These are phyloP conservation scores for Fragaria nilgerrensis DNA, from an alignment of 306 rosid species.

Conservation along the genomic window DNA sequence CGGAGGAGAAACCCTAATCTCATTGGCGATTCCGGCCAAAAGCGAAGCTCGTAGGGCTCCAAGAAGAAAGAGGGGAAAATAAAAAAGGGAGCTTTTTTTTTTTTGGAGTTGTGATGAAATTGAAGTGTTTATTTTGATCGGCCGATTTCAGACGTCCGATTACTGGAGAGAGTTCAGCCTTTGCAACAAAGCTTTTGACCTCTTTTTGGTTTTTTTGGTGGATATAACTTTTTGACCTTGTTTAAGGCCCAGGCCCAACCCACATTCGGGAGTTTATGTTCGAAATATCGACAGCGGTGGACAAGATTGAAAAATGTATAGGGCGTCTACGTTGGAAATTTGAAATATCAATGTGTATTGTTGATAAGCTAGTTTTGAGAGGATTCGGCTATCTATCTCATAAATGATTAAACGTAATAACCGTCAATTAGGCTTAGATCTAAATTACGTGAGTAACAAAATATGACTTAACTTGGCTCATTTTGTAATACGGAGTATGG, in stretches of 20 bases:
- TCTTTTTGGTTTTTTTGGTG: background rate
- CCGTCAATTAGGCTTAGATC: no score
- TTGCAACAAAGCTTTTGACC: background rate
- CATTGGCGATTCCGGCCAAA: background rate
- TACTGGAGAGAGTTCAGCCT: background rate
- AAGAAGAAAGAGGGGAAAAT: background rate
- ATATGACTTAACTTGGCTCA: no score
- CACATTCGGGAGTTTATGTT: no score
- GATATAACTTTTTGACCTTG: background rate
- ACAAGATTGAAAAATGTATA: no score
- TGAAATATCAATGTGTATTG: no score
- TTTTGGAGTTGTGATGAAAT: background rate
- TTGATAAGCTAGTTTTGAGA: no score
- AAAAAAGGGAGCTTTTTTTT: background rate
- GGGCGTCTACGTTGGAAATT: no score
- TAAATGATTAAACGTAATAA: no score
- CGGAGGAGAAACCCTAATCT: conserved; percentile 32
- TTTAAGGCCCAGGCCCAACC: background rate
- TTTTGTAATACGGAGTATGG: no score
- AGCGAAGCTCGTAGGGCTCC: background rate
- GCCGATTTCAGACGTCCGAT: conserved; percentile 1
- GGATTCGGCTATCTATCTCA: no score
- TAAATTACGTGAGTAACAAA: no score
- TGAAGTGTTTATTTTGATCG: background rate
- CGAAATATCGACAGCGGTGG: no score